phyloP scores from a whole-genome alignment of 208 protist genomes.

The Leishmania tropica region DNA sequence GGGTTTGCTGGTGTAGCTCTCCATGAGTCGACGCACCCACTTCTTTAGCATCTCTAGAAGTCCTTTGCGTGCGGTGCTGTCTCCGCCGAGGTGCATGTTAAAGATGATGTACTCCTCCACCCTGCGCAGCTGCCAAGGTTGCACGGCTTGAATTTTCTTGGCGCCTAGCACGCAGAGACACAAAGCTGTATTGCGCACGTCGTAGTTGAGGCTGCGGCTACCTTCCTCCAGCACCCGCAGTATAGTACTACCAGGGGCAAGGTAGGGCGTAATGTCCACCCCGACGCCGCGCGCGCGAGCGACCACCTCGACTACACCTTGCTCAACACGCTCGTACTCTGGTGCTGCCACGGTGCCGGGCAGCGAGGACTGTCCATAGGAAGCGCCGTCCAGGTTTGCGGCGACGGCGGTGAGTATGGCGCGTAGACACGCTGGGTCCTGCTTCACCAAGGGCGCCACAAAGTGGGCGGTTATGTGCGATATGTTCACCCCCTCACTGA shows the following conservation, averaged over 20 bases:
- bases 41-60: conserved; percentile 71
- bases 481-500: conserved; percentile 52
- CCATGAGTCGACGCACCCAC: conserved; percentile 64
- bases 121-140: conserved; percentile 64
- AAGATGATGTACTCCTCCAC: conserved; percentile 78
- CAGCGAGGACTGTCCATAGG: not conserved
- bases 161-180: conserved; percentile 63
- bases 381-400: not conserved
- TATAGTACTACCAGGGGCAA: conserved; percentile 36
- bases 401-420: conserved; percentile 31
- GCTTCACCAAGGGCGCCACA: conserved; percentile 75
- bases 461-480: conserved; percentile 81
- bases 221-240: conserved; percentile 46
- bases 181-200: conserved; percentile 72
- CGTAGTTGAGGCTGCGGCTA: conserved; percentile 54
- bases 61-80: conserved; percentile 69
- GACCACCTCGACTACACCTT: conserved; percentile 83
- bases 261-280: conserved; percentile 60
- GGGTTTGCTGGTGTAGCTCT: conserved; percentile 37
- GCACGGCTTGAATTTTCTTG: conserved; percentile 60
- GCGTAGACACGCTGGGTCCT: conserved; percentile 26
- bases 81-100: conserved; percentile 85
- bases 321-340: conserved; percentile 36
- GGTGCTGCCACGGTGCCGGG: conserved; percentile 8
- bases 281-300: conserved; percentile 58